Evolutionary conservation across 805 yeast genomes (phyloP), one percentile per base, ranked within the genome.

Genomic region (Nakazawaea ambrosiae): DNA sequence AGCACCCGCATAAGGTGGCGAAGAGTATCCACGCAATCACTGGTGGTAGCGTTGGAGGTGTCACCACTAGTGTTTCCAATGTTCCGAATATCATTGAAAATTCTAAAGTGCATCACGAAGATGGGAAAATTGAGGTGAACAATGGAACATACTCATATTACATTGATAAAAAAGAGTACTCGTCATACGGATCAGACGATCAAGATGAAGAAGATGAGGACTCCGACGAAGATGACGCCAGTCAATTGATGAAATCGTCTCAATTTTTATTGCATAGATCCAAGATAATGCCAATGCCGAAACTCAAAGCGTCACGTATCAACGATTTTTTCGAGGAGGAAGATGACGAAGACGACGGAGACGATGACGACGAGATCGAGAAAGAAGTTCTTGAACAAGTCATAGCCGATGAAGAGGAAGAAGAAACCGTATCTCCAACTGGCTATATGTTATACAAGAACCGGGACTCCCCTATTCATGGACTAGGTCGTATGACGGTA

Each of bases 191-290:
- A n/a, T n/a, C n/a, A n/a, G n/a, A n/a, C n/a, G 24, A 22, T 29
- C 29, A 4, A 12, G 11, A 5, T 5, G 17, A 16, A 31, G 16
- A 3, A 6, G 24, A 22, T 14, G 33, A 37, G 3, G 31, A 27
- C 31, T 28, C 22, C 4, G 41, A 37, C 2, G 36, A 30, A 24
- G 31, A 27, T 12, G 33, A 37, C 9, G 33, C 18, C 9, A 24
- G 15, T 11, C 22, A 32, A 20, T 32, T 32, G 18, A 14, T 31
- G 16, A 27, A 19, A 18, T 37, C 41, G 8, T 37, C 41, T 9
- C 36, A 38, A 18, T 38, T 38, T 7, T 14, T 33, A 17, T 23
- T 38, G 14, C 37, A 33, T 7, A 16, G 37, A 12, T 38, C 41
- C 11, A 33, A 12, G 23, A 23, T 37, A 10, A 7, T 28, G 18